Base-by-base conservation (phyloP, 768 basidiomycete genomes). In the Mycena crocata region DNA sequence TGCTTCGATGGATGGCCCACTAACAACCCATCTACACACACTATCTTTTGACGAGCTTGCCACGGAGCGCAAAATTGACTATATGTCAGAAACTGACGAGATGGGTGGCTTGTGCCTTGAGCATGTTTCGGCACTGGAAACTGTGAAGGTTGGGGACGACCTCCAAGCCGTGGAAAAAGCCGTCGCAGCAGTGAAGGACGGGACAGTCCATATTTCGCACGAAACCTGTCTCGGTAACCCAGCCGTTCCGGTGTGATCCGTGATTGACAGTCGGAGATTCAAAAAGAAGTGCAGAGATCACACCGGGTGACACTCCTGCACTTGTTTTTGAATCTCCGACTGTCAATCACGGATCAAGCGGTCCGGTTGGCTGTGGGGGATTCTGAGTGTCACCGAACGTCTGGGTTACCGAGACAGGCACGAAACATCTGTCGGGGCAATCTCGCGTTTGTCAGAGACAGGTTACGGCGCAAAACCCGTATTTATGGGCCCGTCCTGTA, bases 381-480 rank as follows among this genome's bases (percentile, higher is more conserved):
- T n/a, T n/a, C n/a, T n/a, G n/a, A n/a, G n/a, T n/a, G n/a, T n/a
- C n/a, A n/a, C n/a, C n/a, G n/a, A n/a, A n/a, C n/a, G n/a, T n/a
- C n/a, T n/a, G n/a, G n/a, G n/a, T n/a, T n/a, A n/a, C n/a, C n/a
- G n/a, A n/a, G n/a, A n/a, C n/a, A n/a, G n/a, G n/a, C n/a, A n/a
- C n/a, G n/a, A 62, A 24, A 50, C 46, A 10, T 50, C 49, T 1
- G 60, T 62, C 32, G 60, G 60, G 2, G 60, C 60, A 3, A 68
- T 14, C 34, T 57, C 9, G 61, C 73, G 13, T 57, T 51, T 28
- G 62, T 69, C 21, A 34, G 55, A 67, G 32, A 56, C 24, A 0
- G 60, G 60, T 23, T 74, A 74, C 37, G 71, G 71, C 19, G 73
- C 75, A 0, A 66, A 49, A 49, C 73, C 72, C 26, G 70, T 72